Conservation (phyloP, 768 basidiomycete species). For the Omphalotus guepiniiformis region DNA sequence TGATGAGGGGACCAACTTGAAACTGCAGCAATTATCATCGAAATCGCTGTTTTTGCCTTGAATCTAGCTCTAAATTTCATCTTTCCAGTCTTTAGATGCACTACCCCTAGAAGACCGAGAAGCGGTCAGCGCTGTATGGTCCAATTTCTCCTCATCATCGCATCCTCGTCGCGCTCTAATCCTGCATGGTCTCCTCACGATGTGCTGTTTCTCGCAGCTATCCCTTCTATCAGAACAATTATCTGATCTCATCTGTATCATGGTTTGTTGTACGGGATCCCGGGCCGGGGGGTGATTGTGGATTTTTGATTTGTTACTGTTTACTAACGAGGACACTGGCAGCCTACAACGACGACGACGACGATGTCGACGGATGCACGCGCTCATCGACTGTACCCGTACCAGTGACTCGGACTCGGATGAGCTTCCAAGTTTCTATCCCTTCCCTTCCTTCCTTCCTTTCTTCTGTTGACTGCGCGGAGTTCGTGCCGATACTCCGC, state of each 20-base stretch:
- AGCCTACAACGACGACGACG: no score
- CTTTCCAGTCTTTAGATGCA: conserved; percentile 79
- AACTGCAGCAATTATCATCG: conserved; percentile 76
- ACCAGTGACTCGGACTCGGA: no score
- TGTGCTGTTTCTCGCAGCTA: conserved; percentile 99
- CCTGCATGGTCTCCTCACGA: conserved; percentile 93
- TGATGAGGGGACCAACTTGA: conserved; percentile 89
- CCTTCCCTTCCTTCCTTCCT: no score
- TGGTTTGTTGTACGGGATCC: no score
- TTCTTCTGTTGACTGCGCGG: no score
- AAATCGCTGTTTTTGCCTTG: background rate
- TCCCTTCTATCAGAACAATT: conserved; percentile 94
- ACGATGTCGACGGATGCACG: no score
- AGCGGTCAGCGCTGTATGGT: conserved; percentile 90
- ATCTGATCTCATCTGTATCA: conserved; percentile 86
- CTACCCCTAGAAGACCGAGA: conserved; percentile 83
- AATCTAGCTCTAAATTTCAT: background rate
- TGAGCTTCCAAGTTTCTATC: no score
- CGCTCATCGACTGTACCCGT: no score
- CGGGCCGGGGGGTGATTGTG: no score
- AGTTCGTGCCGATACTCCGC: no score
- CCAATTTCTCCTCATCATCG: conserved; percentile 91
- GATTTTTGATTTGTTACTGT: no score
- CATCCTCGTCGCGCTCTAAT: conserved; percentile 90
- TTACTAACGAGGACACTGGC: no score